A percentile compares a stretch with the other conserved stretches of the same genome.
Evolutionary conservation across 208 protist species (phyloP).

Genomic region (Wallacemonas sp.): DNA sequence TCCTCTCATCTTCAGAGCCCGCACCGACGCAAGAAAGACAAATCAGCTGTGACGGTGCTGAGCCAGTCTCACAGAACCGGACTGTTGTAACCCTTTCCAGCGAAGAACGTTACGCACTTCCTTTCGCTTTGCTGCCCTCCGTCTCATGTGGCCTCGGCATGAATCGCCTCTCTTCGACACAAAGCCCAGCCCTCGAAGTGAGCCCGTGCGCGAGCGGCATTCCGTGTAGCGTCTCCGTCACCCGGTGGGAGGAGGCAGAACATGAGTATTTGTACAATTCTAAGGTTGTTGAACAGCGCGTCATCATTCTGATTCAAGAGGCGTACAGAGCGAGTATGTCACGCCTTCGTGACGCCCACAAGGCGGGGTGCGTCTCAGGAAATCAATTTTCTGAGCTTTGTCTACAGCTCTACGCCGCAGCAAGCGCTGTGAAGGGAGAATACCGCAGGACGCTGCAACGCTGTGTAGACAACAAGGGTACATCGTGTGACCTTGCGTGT

Average conservation of each 20-base stretch:
- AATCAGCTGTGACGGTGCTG: not conserved
- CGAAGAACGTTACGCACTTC: not conserved
- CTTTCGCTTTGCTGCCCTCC: not conserved
- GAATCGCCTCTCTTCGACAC: constrained; percentile 3
- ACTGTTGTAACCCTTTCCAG: not conserved
- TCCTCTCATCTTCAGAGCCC: not conserved
- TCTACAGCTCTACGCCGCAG: constrained; percentile 9
- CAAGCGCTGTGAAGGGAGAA: constrained; percentile 34
- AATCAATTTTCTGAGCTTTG: constrained; percentile 6
- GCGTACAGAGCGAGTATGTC: constrained; percentile 23
- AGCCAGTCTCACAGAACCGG: not conserved
- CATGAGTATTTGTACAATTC: constrained; percentile 31
- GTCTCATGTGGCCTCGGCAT: not conserved
- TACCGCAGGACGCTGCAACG: constrained; percentile 43
- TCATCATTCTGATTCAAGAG: constrained; percentile 54
- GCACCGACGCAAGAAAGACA: not conserved
- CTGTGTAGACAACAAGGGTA: constrained; percentile 14
- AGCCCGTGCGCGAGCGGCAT: not conserved
- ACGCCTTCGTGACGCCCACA: constrained; percentile 13
- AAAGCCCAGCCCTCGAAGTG: constrained; percentile 8
- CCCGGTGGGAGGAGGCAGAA: constrained; percentile 34
- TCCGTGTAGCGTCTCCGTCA: constrained; percentile 10
- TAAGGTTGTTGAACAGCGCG: constrained; percentile 31
- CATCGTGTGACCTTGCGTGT: constrained; percentile 13
- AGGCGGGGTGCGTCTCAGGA: constrained; percentile 1